Conservation (phyloP, 768 basidiomycete genomes). For the Chalciporus chontae region DNA sequence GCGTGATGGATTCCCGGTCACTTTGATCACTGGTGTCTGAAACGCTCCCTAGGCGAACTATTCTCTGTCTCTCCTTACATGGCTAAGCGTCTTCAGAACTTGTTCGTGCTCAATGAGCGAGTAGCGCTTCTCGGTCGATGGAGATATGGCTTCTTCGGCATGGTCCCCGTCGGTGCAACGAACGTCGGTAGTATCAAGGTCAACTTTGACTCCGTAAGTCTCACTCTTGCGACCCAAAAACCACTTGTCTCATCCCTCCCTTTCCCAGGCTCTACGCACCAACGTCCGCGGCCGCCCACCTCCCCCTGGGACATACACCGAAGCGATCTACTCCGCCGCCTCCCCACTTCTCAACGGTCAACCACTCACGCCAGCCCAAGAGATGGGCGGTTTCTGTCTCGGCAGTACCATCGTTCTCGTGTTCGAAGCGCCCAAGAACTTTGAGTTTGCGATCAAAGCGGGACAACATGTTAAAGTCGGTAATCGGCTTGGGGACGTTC, state of each 20-base stretch:
- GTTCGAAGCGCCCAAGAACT: slow-evolving; percentile 88
- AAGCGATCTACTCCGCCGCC: slow-evolving; percentile 87
- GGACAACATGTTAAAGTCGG: slow-evolving; percentile 90
- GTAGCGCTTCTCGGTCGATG: slow-evolving; percentile 93
- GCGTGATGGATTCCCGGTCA: slow-evolving; percentile 18
- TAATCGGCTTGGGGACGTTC: slow-evolving; percentile 65
- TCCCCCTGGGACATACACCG: slow-evolving; percentile 83
- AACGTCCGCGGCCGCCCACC: slow-evolving; percentile 74
- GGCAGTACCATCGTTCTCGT: slow-evolving; percentile 96
- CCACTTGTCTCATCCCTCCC: not conserved
- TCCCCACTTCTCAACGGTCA: slow-evolving; percentile 83
- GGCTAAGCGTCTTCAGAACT: slow-evolving; percentile 83
- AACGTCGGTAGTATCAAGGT: slow-evolving; percentile 96
- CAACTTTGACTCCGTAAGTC: slow-evolving; percentile 81
- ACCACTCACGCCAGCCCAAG: slow-evolving; percentile 82
- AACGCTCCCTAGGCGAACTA: slow-evolving; percentile 61
- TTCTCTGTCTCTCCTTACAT: slow-evolving; percentile 97
- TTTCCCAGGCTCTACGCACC: slow-evolving; percentile 73
- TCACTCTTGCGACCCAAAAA: not conserved
- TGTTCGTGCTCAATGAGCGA: slow-evolving; percentile 98
- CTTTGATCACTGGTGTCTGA: not conserved
- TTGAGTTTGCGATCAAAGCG: slow-evolving; percentile 70
- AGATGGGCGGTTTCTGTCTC: slow-evolving; percentile 96
- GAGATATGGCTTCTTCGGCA: slow-evolving; percentile 93
- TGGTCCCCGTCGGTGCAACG: slow-evolving; percentile 98